These are phyloP conservation scores for Starmerella etchellsii DNA, from an alignment of 805 yeast genomes.

Conservation along the genomic window DNA sequence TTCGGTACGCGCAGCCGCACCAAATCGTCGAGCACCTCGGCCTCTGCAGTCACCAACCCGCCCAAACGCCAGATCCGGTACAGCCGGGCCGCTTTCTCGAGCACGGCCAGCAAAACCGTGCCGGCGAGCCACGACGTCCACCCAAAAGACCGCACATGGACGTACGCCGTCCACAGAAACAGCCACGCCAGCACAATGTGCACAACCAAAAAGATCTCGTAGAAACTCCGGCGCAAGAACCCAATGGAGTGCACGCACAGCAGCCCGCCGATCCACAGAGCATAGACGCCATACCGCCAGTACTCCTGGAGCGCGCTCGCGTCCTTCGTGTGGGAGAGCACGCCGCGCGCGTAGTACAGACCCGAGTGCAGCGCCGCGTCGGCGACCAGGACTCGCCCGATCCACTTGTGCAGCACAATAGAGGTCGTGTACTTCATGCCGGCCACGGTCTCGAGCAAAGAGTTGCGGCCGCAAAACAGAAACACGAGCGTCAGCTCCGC, in stretches of 20 bases:
- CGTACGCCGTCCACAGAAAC: slow-evolving; percentile 5
- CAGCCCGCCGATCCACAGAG: not conserved
- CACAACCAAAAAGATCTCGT: slow-evolving; percentile 4
- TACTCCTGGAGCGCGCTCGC: not conserved
- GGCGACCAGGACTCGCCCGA: slow-evolving; percentile 7
- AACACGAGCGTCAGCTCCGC: slow-evolving; percentile 7
- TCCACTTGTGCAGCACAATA: slow-evolving; percentile 11
- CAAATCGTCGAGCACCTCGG: slow-evolving; percentile 2
- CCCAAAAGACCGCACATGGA: slow-evolving; percentile 8
- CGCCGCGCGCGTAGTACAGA: not conserved
- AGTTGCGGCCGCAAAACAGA: slow-evolving; percentile 9
- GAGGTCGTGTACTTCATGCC: slow-evolving; percentile 9
- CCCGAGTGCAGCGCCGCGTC: slow-evolving; percentile 4
- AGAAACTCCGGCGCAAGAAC: slow-evolving; percentile 3
- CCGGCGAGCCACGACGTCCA: slow-evolving; percentile 7
- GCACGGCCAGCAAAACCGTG: not conserved
- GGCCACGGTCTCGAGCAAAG: slow-evolving; percentile 3
- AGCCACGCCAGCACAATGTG: slow-evolving; percentile 3
- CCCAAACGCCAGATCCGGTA: not conserved
- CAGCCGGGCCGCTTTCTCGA: not conserved
- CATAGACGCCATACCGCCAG: slow-evolving; percentile 4
- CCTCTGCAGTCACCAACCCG: slow-evolving; percentile 2
- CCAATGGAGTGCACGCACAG: slow-evolving; percentile 5
- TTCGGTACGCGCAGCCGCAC: slow-evolving; percentile 6
- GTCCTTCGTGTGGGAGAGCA: not conserved